Evolutionary conservation across 306 rosid species (phyloP).

Genomic region (Biancaea sappan): DNA sequence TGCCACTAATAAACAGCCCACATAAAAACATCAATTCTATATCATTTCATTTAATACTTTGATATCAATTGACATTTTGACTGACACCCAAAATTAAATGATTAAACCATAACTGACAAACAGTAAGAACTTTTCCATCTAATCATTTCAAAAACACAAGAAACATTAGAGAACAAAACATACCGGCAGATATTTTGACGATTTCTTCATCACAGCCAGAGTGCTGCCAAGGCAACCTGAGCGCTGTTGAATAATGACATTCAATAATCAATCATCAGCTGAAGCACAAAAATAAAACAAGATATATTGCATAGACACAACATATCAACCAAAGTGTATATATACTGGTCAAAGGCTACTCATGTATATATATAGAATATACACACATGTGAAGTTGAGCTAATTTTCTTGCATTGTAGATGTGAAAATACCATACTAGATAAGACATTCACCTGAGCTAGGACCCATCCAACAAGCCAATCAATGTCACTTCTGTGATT

Average conservation of each 20-base stretch:
- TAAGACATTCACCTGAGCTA: constrained; percentile 76
- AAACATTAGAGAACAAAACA: constrained; percentile 19
- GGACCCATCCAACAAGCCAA: constrained; percentile 96
- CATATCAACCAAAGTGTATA: not conserved
- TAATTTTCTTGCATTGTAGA: constrained; percentile 17
- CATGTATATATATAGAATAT: not conserved
- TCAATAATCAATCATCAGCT: not conserved
- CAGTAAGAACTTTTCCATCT: constrained; percentile 12
- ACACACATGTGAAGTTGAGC: not conserved
- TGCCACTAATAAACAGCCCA: constrained; percentile 9
- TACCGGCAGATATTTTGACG: constrained; percentile 87
- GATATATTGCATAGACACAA: not conserved
- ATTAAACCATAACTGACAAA: constrained; percentile 11
- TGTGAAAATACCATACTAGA: constrained; percentile 27
- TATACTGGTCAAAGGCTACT: not conserved
- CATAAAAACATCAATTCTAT: not conserved
- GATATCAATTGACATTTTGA: constrained; percentile 8
- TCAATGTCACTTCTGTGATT: constrained; percentile 95
- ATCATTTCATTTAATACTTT: not conserved
- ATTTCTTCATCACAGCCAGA: constrained; percentile 95
- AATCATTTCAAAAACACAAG: constrained; percentile 20
- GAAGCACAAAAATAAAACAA: not conserved
- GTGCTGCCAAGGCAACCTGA: constrained; percentile 90
- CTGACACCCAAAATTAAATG: not conserved
- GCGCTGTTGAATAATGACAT: constrained; percentile 56